These are phyloP conservation scores for Colletotrichum sp. DNA, from an alignment of 2,329 filamentous ascomycete species.

Conservation along the genomic window DNA sequence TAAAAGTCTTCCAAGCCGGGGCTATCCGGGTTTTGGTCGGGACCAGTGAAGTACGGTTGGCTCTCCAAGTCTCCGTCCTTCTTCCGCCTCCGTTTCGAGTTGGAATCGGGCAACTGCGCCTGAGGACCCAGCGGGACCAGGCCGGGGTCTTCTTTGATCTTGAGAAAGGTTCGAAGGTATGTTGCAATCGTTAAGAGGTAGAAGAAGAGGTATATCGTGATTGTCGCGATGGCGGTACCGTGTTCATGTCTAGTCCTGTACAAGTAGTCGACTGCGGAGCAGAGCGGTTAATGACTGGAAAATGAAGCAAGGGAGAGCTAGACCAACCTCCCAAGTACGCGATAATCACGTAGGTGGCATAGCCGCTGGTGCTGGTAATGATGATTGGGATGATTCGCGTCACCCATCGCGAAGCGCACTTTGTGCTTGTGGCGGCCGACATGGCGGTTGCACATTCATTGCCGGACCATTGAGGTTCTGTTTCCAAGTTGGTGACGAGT, in stretches of 20 bases:
- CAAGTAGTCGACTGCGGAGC: slow-evolving; percentile 72
- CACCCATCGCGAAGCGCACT: slow-evolving; percentile 59
- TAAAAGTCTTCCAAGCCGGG: slow-evolving; percentile 79
- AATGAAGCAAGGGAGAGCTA: neutral
- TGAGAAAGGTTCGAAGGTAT: slow-evolving; percentile 74
- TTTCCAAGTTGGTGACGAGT: neutral
- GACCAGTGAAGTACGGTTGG: slow-evolving; percentile 36
- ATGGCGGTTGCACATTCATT: slow-evolving; percentile 9
- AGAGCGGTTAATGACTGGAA: neutral
- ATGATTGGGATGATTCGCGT: slow-evolving; percentile 73
- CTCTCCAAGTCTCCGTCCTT: slow-evolving; percentile 36
- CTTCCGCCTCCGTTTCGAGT: slow-evolving; percentile 27
- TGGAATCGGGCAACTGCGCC: slow-evolving; percentile 10
- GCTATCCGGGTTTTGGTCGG: slow-evolving; percentile 60
- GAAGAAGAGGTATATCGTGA: slow-evolving; percentile 76
- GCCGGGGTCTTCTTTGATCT: slow-evolving; percentile 74
- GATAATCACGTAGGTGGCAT: slow-evolving; percentile 74
- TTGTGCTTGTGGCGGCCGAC: slow-evolving; percentile 32
- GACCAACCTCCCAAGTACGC: slow-evolving; percentile 70
- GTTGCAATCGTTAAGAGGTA: slow-evolving; percentile 68
- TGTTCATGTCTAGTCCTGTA: slow-evolving; percentile 52
- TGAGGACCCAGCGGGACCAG: slow-evolving; percentile 66
- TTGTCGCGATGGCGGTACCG: slow-evolving; percentile 69
- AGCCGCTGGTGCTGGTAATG: slow-evolving; percentile 69
- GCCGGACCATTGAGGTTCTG: neutral